Evolutionary conservation across 345 rosid species (phyloP).

Genomic region (Carallia pectinifolia): DNA sequence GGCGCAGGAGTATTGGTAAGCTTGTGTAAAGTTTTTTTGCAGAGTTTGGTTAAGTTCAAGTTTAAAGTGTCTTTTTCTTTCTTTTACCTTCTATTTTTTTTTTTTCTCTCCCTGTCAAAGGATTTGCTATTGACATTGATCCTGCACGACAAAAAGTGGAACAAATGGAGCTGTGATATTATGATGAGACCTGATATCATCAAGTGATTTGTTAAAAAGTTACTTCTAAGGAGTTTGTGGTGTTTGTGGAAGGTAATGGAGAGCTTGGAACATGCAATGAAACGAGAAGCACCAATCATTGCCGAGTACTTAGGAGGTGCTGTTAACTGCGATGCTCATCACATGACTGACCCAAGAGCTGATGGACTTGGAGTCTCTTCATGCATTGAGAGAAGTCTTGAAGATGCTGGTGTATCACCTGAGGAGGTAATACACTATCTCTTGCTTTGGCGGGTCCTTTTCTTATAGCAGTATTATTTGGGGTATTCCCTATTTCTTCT

Average conservation of each 20-base stretch:
- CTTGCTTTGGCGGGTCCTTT: background rate
- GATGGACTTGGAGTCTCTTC: conserved; percentile 99
- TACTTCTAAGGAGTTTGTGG: conserved; percentile 9
- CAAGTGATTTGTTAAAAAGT: conserved; percentile 4
- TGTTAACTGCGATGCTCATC: conserved; percentile 95
- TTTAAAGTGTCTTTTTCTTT: background rate
- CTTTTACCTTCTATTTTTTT: no score
- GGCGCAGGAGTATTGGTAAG: conserved; percentile 97
- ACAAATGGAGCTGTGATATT: background rate
- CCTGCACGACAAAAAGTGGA: background rate
- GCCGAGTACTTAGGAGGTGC: conserved; percentile 99
- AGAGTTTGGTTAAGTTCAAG: background rate
- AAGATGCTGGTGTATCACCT: conserved; percentile 97
- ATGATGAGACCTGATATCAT: background rate
- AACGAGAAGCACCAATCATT: conserved; percentile 90
- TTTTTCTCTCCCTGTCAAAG: background rate
- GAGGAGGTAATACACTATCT: conserved; percentile 58
- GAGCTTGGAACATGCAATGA: conserved; percentile 98
- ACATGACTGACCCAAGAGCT: conserved; percentile 98
- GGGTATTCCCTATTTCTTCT: background rate
- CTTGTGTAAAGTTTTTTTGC: conserved; percentile 7
- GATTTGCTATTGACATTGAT: conserved; percentile 5
- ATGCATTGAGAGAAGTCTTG: conserved; percentile 91
- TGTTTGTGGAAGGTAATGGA: conserved; percentile 71
- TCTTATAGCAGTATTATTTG: no score